A percentile compares a stretch with the other conserved stretches of the same genome.
Conservation (phyloP, 1,139 yeast genomes). For the Yamadazyma aaseri region DNA sequence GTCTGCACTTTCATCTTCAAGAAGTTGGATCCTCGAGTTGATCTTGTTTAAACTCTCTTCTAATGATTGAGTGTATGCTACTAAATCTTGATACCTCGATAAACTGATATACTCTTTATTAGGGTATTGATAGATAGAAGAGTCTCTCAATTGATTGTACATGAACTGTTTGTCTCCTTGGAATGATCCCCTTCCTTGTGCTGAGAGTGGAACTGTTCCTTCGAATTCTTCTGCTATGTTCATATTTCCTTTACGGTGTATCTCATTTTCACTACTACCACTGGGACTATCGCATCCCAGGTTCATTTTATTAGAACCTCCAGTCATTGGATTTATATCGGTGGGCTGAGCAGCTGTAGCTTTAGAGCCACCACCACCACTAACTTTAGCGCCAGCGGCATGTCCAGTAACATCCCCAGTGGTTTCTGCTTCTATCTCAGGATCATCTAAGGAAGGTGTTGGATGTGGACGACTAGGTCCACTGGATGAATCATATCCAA, state of each 20-base stretch:
- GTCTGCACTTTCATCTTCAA: slow-evolving; percentile 19
- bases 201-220: background rate
- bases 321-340: background rate
- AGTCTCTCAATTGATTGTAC: slow-evolving; percentile 11
- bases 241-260: slow-evolving; percentile 1
- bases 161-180: slow-evolving; percentile 7
- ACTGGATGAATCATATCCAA: background rate
- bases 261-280: slow-evolving; percentile 6
- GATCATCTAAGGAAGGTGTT: background rate
- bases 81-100: slow-evolving; percentile 34
- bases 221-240: slow-evolving; percentile 4
- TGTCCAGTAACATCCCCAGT: too few species aligned
- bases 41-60: slow-evolving; percentile 29
- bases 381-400: too few species aligned
- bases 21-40: slow-evolving; percentile 19
- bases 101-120: slow-evolving; percentile 24
- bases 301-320: background rate
- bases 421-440: too few species aligned
- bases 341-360: background rate
- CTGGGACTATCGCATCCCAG: background rate
- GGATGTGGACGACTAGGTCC: background rate
- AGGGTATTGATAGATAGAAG: slow-evolving; percentile 13
- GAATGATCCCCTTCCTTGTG: slow-evolving; percentile 1
- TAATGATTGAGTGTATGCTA: slow-evolving; percentile 32
- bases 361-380: background rate